These are phyloP conservation scores for Agrocybe chaxingu DNA, from an alignment of 768 basidiomycete species.

Conservation along the genomic window DNA sequence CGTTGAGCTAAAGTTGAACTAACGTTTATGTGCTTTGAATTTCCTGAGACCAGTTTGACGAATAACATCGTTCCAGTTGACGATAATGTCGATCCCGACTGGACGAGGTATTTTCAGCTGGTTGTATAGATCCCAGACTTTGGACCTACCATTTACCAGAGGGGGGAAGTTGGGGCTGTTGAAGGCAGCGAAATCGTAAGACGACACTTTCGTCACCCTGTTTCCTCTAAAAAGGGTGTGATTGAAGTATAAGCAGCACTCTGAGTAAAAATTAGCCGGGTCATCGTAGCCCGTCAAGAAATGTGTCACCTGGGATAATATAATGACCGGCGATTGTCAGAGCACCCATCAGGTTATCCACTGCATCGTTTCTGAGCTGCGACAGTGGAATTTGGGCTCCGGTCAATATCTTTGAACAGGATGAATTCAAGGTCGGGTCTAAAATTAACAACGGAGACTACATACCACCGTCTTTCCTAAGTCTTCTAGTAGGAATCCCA, in stretches of 20 bases:
- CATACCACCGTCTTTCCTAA: constrained; percentile 86
- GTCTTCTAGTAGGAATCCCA: constrained; percentile 90
- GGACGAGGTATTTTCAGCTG: background rate
- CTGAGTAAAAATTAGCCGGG: constrained; percentile 31
- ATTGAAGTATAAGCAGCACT: constrained; percentile 88
- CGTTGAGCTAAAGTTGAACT: constrained; percentile 1
- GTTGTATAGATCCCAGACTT: background rate
- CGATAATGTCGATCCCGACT: constrained; percentile 89
- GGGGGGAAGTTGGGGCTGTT: constrained; percentile 82
- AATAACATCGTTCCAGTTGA: constrained; percentile 87
- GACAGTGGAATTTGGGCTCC: constrained; percentile 94
- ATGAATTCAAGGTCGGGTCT: background rate
- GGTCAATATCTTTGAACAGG: constrained; percentile 64
- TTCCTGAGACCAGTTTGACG: constrained; percentile 75
- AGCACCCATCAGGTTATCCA: constrained; percentile 89
- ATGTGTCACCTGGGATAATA: constrained; percentile 77
- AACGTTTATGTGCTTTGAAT: constrained; percentile 82
- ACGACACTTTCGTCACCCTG: constrained; percentile 78
- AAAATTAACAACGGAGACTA: background rate
- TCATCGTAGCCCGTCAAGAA: background rate
- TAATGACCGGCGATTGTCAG: constrained; percentile 87
- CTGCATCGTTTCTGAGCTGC: constrained; percentile 89
- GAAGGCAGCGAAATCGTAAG: constrained; percentile 82
- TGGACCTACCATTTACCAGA: constrained; percentile 68
- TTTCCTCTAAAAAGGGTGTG: constrained; percentile 86